A percentile compares a stretch with the other conserved stretches of the same genome.
These are phyloP conservation scores for Pythium sukuiense DNA, from an alignment of 352 stramenopile species.

Conservation along the genomic window DNA sequence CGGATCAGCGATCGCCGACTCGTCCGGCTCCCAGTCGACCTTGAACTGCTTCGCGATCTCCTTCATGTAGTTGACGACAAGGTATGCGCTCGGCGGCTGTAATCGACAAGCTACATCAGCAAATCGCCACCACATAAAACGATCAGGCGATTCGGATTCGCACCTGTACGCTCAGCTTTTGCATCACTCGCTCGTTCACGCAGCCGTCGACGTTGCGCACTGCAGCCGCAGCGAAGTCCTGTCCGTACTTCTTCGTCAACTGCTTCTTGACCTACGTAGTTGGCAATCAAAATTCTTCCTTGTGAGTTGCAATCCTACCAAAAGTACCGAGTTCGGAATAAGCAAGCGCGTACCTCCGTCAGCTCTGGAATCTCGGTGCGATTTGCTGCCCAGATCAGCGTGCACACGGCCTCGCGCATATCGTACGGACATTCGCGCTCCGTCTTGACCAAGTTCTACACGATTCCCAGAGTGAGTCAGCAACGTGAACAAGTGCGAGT, in stretches of 20 bases:
- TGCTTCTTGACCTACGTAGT: slow-evolving; percentile 74
- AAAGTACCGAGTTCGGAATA: neutral
- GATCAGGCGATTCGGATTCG: neutral
- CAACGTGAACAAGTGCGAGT: neutral
- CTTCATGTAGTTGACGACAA: slow-evolving; percentile 96
- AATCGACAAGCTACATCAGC: neutral
- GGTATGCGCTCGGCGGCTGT: slow-evolving; percentile 90
- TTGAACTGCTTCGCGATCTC: slow-evolving; percentile 95
- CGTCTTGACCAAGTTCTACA: slow-evolving; percentile 86
- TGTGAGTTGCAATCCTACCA: neutral
- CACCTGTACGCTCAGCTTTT: slow-evolving; percentile 92
- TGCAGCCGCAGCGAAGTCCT: slow-evolving; percentile 85
- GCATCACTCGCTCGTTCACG: slow-evolving; percentile 91
- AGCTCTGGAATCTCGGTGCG: slow-evolving; percentile 93
- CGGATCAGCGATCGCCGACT: slow-evolving; percentile 71
- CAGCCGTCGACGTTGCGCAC: slow-evolving; percentile 87
- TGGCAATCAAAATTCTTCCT: neutral
- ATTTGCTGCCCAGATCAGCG: slow-evolving; percentile 92
- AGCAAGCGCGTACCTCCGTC: slow-evolving; percentile 51
- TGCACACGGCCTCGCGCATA: slow-evolving; percentile 91
- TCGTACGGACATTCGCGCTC: slow-evolving; percentile 93
- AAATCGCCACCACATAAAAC: neutral
- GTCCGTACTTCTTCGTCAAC: slow-evolving; percentile 86
- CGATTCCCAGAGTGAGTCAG: neutral
- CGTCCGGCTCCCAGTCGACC: slow-evolving; percentile 92